Base-by-base conservation (phyloP, 108 stramenopile species). In the Discostella stelligeroides region DNA sequence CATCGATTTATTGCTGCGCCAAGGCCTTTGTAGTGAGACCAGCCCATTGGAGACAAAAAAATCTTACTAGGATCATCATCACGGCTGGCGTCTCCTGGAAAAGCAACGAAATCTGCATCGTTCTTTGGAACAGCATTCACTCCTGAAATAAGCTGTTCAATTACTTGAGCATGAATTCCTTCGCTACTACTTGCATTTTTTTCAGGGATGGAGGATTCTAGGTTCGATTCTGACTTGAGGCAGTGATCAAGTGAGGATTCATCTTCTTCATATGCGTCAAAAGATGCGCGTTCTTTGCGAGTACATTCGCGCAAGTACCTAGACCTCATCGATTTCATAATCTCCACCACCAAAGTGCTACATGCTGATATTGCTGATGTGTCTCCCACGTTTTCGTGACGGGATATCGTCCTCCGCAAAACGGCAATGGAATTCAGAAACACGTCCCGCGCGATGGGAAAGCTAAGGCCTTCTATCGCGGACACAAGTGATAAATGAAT, bases 391-490 rank as follows among this genome's bases (percentile, higher is more conserved):
- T 51, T 63, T 60, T 92, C 63, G 46, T 90, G 84, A 12, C 45
- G 45, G 21, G 62, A 15, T 30, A 84, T 73, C 17, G 86, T 77
- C 25, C 73, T 60, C 17, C 88, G 85, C 0, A 92, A 75, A 9
- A 75, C 64, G 20, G 90, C 80, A 70, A 85, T 60, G 8, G 85
- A 80, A 60, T 81, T 70, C 58, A 95, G 69, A 10, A 85, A 88
- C 20, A 85, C 69, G 57, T 95, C 94, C 1, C 94, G 78, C 17
- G 91, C 79, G 40, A 73, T 84, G 1, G 91, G 80, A 66, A 95
- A 95, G 6, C 85, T 56, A 38, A 95, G 67, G 11, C 94, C 94
- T 7, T 84, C 85, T 51, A 95, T 86, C 4, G 90, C 94, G 23
- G 87, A 85, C 45, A 82, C 81, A 40, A 92, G 63, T 3, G 94